Base-by-base conservation (phyloP, 768 basidiomycete genomes). In the Leccinum imitatum region DNA sequence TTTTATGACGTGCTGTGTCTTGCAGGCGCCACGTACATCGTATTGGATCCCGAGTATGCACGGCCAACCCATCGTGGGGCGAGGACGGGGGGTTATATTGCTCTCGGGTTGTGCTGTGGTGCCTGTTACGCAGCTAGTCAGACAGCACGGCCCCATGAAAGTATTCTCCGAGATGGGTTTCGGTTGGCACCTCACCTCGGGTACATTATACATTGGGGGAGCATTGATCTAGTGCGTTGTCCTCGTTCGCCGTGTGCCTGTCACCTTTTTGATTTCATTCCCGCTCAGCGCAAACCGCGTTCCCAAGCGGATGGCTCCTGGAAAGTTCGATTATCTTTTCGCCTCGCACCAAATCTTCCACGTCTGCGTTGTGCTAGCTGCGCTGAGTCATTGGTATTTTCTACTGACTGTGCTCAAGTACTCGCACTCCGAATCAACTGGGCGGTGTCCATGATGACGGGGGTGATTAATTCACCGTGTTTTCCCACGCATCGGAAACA, bases 321-420 rank as follows among this genome's bases (percentile, higher is more conserved):
- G 93, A 39, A 82, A 74, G 63, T 94, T 94, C 74, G 93, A 95
- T 75, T 81, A 82, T 67, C 82, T 91, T 67, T 81, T 87, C 57
- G 82, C 90, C 0, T 93, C 90, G 19, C 94, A 96, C 77, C 91
- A 95, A 74, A 89, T 96, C 66, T 95, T 97, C 73, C 95, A 95
- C 70, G 72, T 87, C 61, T 86, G 83, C 67, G 93, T 95, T 39
- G 78, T 93, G 56, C 73, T 86, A 25, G 91, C 89, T 10, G 89
- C 87, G 37, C 72, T 87, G 64, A 77, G 84, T 10, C 89, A 91
- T 65, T 91, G 87, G 74, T 72, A 74, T 37, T 78, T 76, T 64
- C 78, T 90, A 59, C 65, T 86, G 60, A 80, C 79, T 23, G 80
- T 80, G 47, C 81, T 90, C 67, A 69, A 82, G 60, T 82, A 87